Evolutionary conservation across 1,284 basidiomycete species (phyloP).

Genomic region (Cryptococcus hybrid): DNA sequence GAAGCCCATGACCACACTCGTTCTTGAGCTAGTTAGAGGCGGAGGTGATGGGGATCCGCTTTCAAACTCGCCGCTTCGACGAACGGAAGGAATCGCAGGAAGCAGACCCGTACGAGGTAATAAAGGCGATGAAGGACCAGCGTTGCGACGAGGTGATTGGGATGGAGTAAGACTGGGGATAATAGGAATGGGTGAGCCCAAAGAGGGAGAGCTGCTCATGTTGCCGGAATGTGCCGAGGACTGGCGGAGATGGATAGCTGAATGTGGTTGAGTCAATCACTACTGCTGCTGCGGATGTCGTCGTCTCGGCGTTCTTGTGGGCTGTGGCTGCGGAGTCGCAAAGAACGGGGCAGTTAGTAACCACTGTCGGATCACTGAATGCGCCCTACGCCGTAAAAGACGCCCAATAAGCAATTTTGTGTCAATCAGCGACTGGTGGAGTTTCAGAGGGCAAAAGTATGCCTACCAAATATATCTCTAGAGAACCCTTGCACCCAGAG

Average conservation of each 20-base stretch:
- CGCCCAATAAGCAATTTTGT: background rate
- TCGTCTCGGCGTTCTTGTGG: too few relatives aligned
- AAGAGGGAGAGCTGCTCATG: background rate
- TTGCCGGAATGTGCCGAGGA: background rate
- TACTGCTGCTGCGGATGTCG: background rate
- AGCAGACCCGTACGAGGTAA: too few relatives aligned
- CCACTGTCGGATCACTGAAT: too few relatives aligned
- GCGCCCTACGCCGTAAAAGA: too few relatives aligned
- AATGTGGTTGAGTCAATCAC: conserved; percentile 9
- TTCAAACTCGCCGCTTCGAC: background rate
- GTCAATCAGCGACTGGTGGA: background rate
- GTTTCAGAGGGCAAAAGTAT: too few relatives aligned
- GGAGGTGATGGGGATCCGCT: conserved; percentile 8
- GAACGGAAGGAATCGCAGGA: conserved; percentile 2
- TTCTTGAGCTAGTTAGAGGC: conserved; percentile 8
- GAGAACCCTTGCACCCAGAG: too few relatives aligned
- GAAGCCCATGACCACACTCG: conserved; percentile 19
- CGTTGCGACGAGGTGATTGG: conserved; percentile 13
- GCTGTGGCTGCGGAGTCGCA: too few relatives aligned
- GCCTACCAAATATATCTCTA: too few relatives aligned
- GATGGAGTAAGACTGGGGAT: conserved; percentile 9
- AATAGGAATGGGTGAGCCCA: conserved; percentile 9
- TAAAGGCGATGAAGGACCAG: background rate
- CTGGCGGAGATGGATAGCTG: background rate
- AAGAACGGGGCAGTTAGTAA: too few relatives aligned